Base-by-base conservation (phyloP, 768 basidiomycete species). In the Suillus paluster region DNA sequence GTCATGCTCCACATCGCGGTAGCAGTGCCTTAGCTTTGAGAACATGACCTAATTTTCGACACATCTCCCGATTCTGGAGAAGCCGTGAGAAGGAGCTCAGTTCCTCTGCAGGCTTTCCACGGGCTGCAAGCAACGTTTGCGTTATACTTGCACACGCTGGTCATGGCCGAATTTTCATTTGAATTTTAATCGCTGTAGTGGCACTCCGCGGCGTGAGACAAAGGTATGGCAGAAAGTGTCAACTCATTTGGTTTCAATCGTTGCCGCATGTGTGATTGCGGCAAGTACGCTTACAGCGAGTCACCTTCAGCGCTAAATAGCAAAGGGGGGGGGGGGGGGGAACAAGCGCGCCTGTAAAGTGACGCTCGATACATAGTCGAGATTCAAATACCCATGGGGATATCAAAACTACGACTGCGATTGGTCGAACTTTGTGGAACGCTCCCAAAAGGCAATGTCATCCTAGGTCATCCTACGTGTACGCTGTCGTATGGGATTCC, bases 161-260 rank as follows among this genome's bases (percentile, higher is more conserved):
- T 50, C 27, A 30, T 30, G 50, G 33, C 33, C 5, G 14, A 21
- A 14, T 8, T 54, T 23, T 55, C 21, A 25, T 54, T 25, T 17
- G 53, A 8, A 55, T 23, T 34, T 54, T 53, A 54, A 54, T 36
- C 23, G 23, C 1, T 53, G 34, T 6, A 17, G 14, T 4, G 33
- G 2, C n/a, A 21, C 33, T 36, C 50, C 50, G 50, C 33, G 52
- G 52, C 53, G 34, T 9, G 23, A 15, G 21, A 23, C 11, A 23
- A 34, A 33, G 12, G 34, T 38, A 36, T 54, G 53, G 14, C 53
- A 55, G 53, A 25, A 55, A 38, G 53, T 25, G 36, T 55, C 53
- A 23, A 15, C 15, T 5, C n/a, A 52, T 27, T 50, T 11, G 19
- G 30, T 50, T 34, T 14, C 34, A 36, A 9, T 44, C 10, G 21